Evolutionary conservation across 2,329 filamentous ascomycete species (phyloP).

Genomic region (Bipolaris victoriae): DNA sequence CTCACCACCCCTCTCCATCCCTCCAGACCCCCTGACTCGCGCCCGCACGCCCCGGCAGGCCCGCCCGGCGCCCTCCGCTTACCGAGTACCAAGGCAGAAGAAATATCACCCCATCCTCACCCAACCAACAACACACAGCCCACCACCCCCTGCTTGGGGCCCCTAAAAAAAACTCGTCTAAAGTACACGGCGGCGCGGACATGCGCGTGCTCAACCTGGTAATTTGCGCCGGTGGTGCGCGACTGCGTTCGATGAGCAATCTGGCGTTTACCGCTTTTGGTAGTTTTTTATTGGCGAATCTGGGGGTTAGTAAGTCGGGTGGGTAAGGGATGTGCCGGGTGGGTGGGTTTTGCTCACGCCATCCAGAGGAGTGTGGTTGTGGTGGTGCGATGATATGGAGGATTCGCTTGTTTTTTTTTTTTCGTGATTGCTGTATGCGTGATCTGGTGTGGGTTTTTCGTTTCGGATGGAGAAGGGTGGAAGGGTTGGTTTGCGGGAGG

Average conservation of each 20-base stretch:
- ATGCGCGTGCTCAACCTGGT: background rate
- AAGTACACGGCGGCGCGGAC: too few species aligned
- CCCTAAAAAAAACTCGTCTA: background rate
- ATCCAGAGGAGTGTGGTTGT: background rate
- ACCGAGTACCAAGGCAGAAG: too few species aligned
- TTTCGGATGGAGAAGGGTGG: too few species aligned
- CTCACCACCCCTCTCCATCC: too few species aligned
- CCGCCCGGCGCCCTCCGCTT: too few species aligned
- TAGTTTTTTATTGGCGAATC: background rate
- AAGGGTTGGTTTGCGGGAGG: too few species aligned
- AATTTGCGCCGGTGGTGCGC: slow-evolving; percentile 13
- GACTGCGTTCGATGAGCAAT: slow-evolving; percentile 1
- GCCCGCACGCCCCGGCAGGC: too few species aligned
- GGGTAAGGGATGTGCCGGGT: slow-evolving; percentile 7
- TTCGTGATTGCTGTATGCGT: too few species aligned
- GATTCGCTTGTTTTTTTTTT: background rate
- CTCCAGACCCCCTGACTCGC: too few species aligned
- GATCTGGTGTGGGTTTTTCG: too few species aligned
- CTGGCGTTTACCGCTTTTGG: background rate
- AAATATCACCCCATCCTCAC: slow-evolving; percentile 37
- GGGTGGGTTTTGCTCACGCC: slow-evolving; percentile 1
- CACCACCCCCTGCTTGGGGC: background rate
- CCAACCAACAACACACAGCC: slow-evolving; percentile 10
- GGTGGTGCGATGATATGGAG: slow-evolving; percentile 2
- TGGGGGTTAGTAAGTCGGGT: slow-evolving; percentile 6